Evolutionary conservation across 306 rosid genomes (phyloP).

Genomic region (Abrus precatorius): DNA sequence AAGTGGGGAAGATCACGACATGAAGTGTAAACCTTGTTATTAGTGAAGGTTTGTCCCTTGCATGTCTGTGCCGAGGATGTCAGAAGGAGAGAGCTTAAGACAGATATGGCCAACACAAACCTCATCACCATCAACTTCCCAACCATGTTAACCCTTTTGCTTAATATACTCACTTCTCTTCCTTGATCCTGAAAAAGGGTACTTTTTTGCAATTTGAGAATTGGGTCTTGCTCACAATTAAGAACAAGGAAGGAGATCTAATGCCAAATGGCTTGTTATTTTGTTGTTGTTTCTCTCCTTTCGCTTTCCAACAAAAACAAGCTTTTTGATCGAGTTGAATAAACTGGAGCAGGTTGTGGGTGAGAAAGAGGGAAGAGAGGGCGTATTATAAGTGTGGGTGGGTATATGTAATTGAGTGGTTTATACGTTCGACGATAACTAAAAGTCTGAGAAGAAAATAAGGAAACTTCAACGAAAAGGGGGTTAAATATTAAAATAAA

Average conservation of each 20-base stretch:
- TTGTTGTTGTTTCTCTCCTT: background rate
- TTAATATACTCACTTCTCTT: background rate
- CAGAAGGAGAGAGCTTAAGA: constrained; percentile 44
- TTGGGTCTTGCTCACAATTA: background rate
- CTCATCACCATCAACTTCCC: constrained; percentile 24
- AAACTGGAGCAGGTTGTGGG: constrained; percentile 13
- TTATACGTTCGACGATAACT: constrained; percentile 40
- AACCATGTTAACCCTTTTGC: constrained; percentile 47
- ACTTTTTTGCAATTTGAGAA: background rate
- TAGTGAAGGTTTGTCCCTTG: constrained; percentile 26
- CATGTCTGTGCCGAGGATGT: constrained; percentile 69
- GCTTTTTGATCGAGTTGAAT: background rate
- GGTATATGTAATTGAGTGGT: constrained; percentile 59
- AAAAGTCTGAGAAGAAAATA: background rate
- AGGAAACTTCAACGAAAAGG: no score
- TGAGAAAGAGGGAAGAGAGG: background rate
- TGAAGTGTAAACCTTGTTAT: constrained; percentile 39
- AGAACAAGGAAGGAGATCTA: background rate
- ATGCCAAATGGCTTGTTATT: no score
- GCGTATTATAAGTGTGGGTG: constrained; percentile 60
- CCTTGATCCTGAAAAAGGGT: background rate
- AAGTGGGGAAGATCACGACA: constrained; percentile 65
- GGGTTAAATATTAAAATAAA: constrained; percentile 8
- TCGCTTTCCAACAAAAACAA: background rate
- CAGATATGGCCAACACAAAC: constrained; percentile 44